Evolutionary conservation across 1,139 yeast species (phyloP).

Genomic region (Debaryomyces sp.): DNA sequence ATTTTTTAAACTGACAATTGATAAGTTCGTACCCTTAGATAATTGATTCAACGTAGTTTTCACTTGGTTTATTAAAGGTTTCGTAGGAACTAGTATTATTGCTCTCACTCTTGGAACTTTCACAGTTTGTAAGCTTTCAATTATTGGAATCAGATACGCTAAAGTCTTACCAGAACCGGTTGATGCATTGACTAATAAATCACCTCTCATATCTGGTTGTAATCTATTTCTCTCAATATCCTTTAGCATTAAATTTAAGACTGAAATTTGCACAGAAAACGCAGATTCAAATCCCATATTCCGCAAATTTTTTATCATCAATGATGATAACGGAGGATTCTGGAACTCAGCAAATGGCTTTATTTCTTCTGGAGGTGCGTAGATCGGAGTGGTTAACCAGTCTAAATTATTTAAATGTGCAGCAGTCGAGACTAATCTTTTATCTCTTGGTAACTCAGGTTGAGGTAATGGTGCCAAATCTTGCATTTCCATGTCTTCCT

Average conservation of each 20-base stretch:
- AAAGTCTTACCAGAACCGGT: constrained; percentile 98
- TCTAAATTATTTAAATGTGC: constrained; percentile 47
- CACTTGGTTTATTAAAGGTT: constrained; percentile 84
- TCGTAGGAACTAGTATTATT: constrained; percentile 84
- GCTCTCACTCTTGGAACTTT: constrained; percentile 77
- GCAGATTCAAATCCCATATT: constrained; percentile 54
- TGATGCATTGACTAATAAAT: constrained; percentile 85
- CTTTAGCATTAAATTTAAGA: constrained; percentile 57
- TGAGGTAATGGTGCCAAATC: constrained; percentile 84
- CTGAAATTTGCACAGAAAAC: constrained; percentile 78
- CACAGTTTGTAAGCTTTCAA: constrained; percentile 65
- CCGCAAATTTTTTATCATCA: constrained; percentile 49
- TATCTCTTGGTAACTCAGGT: constrained; percentile 64
- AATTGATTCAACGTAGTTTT: constrained; percentile 61
- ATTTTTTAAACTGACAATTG: constrained; percentile 59
- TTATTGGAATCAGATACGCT: constrained; percentile 83
- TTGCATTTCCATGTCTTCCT: constrained; percentile 36
- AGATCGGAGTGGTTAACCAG: constrained; percentile 72
- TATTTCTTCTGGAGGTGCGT: constrained; percentile 47
- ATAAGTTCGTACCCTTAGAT: constrained; percentile 67
- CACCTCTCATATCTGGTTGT: constrained; percentile 68
- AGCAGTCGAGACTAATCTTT: constrained; percentile 39
- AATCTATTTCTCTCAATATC: constrained; percentile 49
- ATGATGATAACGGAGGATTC: constrained; percentile 26
- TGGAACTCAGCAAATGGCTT: constrained; percentile 47